Base-by-base conservation (phyloP, 805 yeast species). In the Yamadazyma olivae region DNA sequence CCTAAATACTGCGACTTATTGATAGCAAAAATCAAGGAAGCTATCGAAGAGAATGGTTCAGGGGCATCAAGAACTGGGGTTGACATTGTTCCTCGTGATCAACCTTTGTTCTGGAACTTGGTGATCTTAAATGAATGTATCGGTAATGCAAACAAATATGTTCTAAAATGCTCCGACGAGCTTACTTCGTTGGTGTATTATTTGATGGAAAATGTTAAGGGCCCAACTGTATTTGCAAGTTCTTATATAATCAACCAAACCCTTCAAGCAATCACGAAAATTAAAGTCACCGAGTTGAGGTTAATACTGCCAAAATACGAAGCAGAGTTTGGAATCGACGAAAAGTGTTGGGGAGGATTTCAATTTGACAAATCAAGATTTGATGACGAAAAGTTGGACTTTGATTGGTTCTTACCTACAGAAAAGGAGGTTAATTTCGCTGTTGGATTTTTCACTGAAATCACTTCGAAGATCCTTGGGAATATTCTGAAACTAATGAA, bases 351-450 rank as follows among this genome's bases (percentile, higher is more conserved):
- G 95, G 95, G 95, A 30, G 88, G 79, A 0, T 71, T 75, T 39
- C 88, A 82, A 46, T 77, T 80, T 46, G 75, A 73, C 42, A 58
- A 67, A 0, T 49, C 57, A 14, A 66, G 86, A 43, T 77, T 81
- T 35, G 52, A 67, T 1, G 38, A 50, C 9, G 72, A 71, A 10
- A 72, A 75, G 41, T 54, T 84, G 22, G 49, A 67, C 1, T 79
- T 88, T 45, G 62, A 70, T 1, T 91, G 99, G 99, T 87, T 81
- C 49, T 54, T 70, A 1, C 97, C 98, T 0, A 51, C 67, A 1
- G 57, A 57, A 2, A 57, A 49, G 2, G 89, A 82, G 31, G 61
- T 86, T 2, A 62, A 63, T 0, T 74, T 75, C 50, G 90, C 95
- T 0, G 70, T 80, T 4, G 70, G 74, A 3, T 58, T 79, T 8